Evolutionary conservation across 2,329 filamentous ascomycete genomes (phyloP).

Genomic region (Aspergillus jensenii): DNA sequence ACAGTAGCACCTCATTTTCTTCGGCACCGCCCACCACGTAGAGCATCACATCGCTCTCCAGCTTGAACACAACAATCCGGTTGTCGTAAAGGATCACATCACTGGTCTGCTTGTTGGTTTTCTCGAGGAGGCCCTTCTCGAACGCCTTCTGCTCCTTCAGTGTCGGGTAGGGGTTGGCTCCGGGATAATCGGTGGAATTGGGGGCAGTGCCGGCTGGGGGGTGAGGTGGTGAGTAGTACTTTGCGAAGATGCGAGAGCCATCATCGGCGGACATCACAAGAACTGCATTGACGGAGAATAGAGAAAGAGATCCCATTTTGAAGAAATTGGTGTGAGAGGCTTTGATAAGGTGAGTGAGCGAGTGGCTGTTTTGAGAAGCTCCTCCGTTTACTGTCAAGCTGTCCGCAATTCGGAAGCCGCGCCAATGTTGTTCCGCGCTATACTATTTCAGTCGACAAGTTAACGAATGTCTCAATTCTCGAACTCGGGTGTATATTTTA

Average conservation of each 20-base stretch:
- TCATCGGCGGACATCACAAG: constrained; percentile 82
- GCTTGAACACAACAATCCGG: constrained; percentile 94
- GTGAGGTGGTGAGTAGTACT: constrained; percentile 81
- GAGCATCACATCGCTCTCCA: constrained; percentile 93
- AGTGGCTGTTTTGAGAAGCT: not conserved
- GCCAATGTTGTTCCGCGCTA: constrained; percentile 26
- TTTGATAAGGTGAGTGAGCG: constrained; percentile 6
- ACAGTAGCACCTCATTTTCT: constrained; percentile 95
- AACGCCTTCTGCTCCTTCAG: constrained; percentile 94
- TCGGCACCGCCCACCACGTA: constrained; percentile 90
- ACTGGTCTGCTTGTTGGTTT: constrained; percentile 91
- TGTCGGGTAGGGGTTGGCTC: constrained; percentile 77
- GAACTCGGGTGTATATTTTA: not conserved
- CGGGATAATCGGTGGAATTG: constrained; percentile 59
- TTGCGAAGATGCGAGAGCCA: constrained; percentile 85
- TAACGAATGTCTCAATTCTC: not conserved
- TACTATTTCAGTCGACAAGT: not conserved
- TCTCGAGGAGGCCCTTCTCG: constrained; percentile 91
- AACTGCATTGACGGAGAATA: constrained; percentile 75
- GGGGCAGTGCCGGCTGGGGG: constrained; percentile 59
- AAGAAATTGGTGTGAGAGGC: constrained; percentile 10
- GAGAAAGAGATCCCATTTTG: constrained; percentile 71
- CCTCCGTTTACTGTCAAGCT: constrained; percentile 23
- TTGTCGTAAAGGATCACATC: constrained; percentile 99
- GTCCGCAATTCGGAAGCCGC: constrained; percentile 24